Evolutionary conservation across 23 red algal species (phyloP), one percentile per base, ranked within the genome.

Genomic region (Gracilaria domingensis): DNA sequence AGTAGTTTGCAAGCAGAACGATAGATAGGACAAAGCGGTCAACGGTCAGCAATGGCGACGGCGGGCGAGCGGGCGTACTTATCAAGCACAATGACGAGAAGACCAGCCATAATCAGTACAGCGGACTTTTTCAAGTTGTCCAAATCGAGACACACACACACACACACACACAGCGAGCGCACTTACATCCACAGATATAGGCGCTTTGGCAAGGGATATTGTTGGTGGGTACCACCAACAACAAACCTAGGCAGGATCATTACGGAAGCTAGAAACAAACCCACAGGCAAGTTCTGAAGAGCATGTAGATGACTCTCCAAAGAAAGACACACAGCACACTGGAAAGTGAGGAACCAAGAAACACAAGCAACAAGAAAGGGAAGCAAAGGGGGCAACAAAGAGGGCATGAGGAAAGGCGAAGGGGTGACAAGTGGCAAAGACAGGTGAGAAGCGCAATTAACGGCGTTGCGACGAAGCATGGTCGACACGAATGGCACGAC

Each of bases 401-500:
- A 74, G 40, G 69, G 35, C 69, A 33, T 3, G 35, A 21, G 1
- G 72, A 30, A 30, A 44, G 5, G 48, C 1, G 26, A 53, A 45
- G 42, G 42, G 42, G 42, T 45, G 42, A 45, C n/a, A n/a, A n/a
- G n/a, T n/a, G 42, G 42, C 42, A 45, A 40, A 72, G 37, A 72
- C 33, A 72, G 20, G 34, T 8, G 14, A 5, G 25, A 14, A 72
- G 13, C 2, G 66, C 9, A 72, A 40, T 64, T 88, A 88, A 56
- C 69, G 84, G 26, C 84, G 84, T 48, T 77, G 69, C 23, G 84
- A 88, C n/a, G 82, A 88, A 24, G 94, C 94, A 44, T 86, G 2
- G 66, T 95, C 94, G 7, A 95, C 94, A 47, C 89, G 89, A 36
- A 95, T 70, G 23, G n/a, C 39, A 47, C 89, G 88, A 17, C 87